phyloP scores from a whole-genome alignment of 495 filamentous ascomycete species.

The Cudoniella acicularis region DNA sequence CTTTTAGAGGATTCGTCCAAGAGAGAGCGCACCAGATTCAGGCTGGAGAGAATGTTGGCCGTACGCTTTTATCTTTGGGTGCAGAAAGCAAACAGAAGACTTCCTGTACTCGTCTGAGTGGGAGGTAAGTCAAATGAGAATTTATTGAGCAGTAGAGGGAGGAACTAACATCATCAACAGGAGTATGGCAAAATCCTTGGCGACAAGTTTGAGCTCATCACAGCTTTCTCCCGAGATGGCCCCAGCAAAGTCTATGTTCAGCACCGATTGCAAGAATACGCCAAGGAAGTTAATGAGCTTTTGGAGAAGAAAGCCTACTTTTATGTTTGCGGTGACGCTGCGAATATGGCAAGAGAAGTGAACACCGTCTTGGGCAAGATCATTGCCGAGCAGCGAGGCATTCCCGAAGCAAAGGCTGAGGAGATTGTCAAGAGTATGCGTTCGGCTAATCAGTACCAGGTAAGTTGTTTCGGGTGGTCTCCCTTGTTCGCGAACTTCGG shows the following conservation, averaged over 20 bases:
- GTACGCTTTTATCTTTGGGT: constrained; percentile 90
- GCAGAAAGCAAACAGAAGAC: constrained; percentile 78
- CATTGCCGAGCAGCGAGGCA: constrained; percentile 73
- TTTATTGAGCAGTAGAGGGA: no score
- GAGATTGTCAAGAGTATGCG: constrained; percentile 96
- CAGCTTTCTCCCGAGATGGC: constrained; percentile 87
- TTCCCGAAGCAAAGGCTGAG: constrained; percentile 81
- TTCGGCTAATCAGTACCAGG: constrained; percentile 91
- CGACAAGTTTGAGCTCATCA: constrained; percentile 81
- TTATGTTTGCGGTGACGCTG: constrained; percentile 97
- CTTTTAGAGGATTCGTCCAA: constrained; percentile 93
- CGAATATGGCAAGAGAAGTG: constrained; percentile 98
- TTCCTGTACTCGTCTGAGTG: constrained; percentile 92
- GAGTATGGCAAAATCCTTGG: constrained; percentile 77
- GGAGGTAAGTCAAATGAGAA: constrained; percentile 63
- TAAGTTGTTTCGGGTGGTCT: constrained; percentile 28
- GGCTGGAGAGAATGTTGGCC: constrained; percentile 80
- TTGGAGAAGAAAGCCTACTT: constrained; percentile 86
- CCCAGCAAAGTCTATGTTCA: constrained; percentile 94
- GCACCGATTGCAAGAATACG: constrained; percentile 79
- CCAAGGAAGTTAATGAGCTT: constrained; percentile 81
- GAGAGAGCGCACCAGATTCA: constrained; percentile 80
- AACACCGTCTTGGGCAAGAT: constrained; percentile 81
- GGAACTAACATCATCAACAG: constrained; percentile 41
- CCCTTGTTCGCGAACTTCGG: neutral